A percentile compares a stretch with the other conserved stretches of the same genome.
Evolutionary conservation across 768 basidiomycete genomes (phyloP).

Genomic region (Auricularia cornea): DNA sequence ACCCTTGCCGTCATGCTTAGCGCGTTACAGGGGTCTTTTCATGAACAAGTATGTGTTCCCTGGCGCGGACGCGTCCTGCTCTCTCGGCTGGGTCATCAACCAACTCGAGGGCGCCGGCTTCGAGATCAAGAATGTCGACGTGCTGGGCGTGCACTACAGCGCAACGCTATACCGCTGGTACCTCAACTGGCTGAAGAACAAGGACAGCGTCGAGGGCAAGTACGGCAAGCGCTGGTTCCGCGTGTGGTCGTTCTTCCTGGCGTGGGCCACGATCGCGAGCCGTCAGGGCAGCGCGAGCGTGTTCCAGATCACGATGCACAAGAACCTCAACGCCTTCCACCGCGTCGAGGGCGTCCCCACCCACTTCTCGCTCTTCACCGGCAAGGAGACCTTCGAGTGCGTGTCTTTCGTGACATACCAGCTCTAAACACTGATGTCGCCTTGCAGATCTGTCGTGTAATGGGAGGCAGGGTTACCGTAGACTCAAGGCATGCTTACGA

Average conservation of each 20-base stretch:
- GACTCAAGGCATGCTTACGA: too few relatives aligned
- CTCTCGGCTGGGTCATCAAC: constrained; percentile 88
- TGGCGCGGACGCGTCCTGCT: constrained; percentile 93
- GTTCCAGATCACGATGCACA: constrained; percentile 97
- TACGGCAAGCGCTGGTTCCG: constrained; percentile 95
- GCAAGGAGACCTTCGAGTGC: background rate
- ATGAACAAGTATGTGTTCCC: constrained; percentile 99
- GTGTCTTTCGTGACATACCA: background rate
- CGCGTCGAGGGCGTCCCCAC: constrained; percentile 77
- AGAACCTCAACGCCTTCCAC: constrained; percentile 94
- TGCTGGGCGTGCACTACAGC: constrained; percentile 95
- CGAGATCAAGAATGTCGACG: constrained; percentile 93
- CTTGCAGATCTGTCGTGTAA: too few relatives aligned
- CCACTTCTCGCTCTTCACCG: constrained; percentile 32
- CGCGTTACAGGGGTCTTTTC: constrained; percentile 66
- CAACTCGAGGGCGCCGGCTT: constrained; percentile 80
- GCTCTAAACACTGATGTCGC: too few relatives aligned
- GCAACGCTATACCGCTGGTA: constrained; percentile 91
- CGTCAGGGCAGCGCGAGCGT: constrained; percentile 87
- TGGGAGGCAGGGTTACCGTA: too few relatives aligned
- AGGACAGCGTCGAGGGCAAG: constrained; percentile 76
- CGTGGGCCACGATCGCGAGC: constrained; percentile 67
- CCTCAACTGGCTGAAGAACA: constrained; percentile 93
- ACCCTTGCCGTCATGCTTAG: background rate
- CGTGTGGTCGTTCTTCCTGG: constrained; percentile 96